Evolutionary conservation across 371 early-diverging fungal species (phyloP), one percentile per base, ranked within the genome.

Genomic region (Circinella umbellata): DNA sequence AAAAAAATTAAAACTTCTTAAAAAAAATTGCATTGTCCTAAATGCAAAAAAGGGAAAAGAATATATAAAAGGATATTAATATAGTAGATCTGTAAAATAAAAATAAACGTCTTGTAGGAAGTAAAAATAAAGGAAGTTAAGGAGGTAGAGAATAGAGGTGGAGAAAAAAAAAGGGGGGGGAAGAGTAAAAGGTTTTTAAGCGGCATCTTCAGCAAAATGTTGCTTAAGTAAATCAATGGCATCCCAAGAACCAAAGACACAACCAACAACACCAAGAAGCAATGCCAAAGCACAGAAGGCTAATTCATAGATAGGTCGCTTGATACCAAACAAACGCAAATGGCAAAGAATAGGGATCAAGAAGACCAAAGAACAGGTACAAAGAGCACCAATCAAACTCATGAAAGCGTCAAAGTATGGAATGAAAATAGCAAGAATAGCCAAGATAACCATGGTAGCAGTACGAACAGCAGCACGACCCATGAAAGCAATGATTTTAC

Each of bases 341-440:
- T 90, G 86, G 69, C 87, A 91, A 34, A 90, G 61, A 35, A 91
- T 75, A 4, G 93, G 92, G 65, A 92, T 79, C 34, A 92, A 75
- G 80, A 91, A 93, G 38, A 93, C 91, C 10, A 91, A 78, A 69
- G 85, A 79, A 68, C 88, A 90, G 71, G 88, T 91, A 38, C 90
- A 84, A 61, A 91, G 73, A 7, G 92, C 89, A 34, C 92, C 92
- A 61, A 93, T 78, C 17, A 93, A 76, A 69, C 88, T 86, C 92
- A 93, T 91, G 61, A 91, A 85, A 61, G 91, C 90, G 49, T 88
- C 88, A 71, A 93, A 92, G 77, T 74, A 90, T 14, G 93, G 93
- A 17, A 93, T 76, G 48, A 86, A 84, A 14, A 73, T 71, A 14
- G 90, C 84, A 39, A 93, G 73, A 17, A 89, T n/a, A 2, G 74